Conservation (phyloP, 2,329 filamentous ascomycete genomes). For the Cytospora paraplurivora region DNA sequence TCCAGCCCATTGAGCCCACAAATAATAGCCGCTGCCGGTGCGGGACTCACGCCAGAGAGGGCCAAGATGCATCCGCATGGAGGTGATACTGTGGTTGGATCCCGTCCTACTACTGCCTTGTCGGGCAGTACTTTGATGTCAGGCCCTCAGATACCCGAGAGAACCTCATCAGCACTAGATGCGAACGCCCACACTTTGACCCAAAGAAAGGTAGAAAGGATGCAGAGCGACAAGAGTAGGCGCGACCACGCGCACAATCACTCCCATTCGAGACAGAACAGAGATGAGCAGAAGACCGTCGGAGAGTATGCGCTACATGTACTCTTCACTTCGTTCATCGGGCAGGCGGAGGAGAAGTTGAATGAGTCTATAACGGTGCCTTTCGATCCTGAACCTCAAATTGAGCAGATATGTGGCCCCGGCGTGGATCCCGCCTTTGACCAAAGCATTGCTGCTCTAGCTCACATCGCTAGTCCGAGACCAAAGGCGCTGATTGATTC, state of each 20-base stretch:
- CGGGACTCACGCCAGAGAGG: slow-evolving; percentile 54
- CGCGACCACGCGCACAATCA: slow-evolving; percentile 75
- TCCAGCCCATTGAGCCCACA: slow-evolving; percentile 87
- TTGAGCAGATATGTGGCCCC: slow-evolving; percentile 88
- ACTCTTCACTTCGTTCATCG: slow-evolving; percentile 94
- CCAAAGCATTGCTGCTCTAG: slow-evolving; percentile 88
- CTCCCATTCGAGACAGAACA: slow-evolving; percentile 72
- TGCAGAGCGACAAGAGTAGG: slow-evolving; percentile 66
- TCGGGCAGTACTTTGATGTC: slow-evolving; percentile 42
- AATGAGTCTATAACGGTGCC: slow-evolving; percentile 81
- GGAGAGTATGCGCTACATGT: slow-evolving; percentile 97
- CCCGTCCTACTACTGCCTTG: slow-evolving; percentile 51
- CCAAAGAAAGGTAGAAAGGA: slow-evolving; percentile 59
- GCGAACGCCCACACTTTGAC: slow-evolving; percentile 45
- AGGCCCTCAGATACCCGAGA: slow-evolving; percentile 43
- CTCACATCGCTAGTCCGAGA: slow-evolving; percentile 91
- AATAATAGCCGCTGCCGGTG: slow-evolving; percentile 72
- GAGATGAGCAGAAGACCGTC: slow-evolving; percentile 85
- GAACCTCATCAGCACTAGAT: slow-evolving; percentile 51
- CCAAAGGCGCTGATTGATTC: slow-evolving; percentile 95
- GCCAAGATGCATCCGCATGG: slow-evolving; percentile 52
- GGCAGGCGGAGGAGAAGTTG: slow-evolving; percentile 94
- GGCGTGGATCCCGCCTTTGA: slow-evolving; percentile 89
- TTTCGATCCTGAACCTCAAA: slow-evolving; percentile 77
- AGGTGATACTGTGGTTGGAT: slow-evolving; percentile 42